Conservation (phyloP, 164 flowering plant species). For the Vitis riparia region DNA sequence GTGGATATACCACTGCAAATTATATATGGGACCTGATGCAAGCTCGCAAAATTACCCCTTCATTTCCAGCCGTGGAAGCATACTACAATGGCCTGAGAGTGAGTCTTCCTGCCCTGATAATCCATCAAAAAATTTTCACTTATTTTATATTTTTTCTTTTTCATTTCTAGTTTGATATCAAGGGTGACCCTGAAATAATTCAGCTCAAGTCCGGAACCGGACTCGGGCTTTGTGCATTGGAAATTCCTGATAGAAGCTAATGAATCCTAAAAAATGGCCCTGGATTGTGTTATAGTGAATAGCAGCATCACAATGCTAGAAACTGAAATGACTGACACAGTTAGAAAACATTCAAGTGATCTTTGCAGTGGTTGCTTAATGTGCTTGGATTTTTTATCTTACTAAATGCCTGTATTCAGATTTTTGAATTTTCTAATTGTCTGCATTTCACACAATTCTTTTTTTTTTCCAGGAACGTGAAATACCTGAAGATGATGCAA, state of each 20-base stretch:
- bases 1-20: slow-evolving; percentile 85
- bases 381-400: background rate
- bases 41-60: slow-evolving; percentile 48
- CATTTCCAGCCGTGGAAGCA: slow-evolving; percentile 75
- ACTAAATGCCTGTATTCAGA: too few species aligned
- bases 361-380: background rate
- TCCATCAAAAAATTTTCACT: background rate
- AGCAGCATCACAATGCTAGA: too few species aligned
- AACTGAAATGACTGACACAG: too few species aligned
- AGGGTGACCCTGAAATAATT: too few species aligned
- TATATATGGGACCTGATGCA: slow-evolving; percentile 92
- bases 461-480: slow-evolving; percentile 62
- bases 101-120: slow-evolving; percentile 14
- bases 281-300: too few species aligned
- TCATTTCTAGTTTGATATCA: background rate
- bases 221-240: too few species aligned
- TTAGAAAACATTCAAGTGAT: too few species aligned
- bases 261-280: too few species aligned
- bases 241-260: too few species aligned
- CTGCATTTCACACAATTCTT: too few species aligned
- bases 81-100: slow-evolving; percentile 82
- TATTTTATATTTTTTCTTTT: background rate
- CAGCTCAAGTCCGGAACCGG: too few species aligned
- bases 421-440: background rate
- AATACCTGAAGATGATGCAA: slow-evolving; percentile 82